Evolutionary conservation across 805 yeast genomes (phyloP), one percentile per base, ranked within the genome.

Genomic region (Saturnispora kantuleensis): DNA sequence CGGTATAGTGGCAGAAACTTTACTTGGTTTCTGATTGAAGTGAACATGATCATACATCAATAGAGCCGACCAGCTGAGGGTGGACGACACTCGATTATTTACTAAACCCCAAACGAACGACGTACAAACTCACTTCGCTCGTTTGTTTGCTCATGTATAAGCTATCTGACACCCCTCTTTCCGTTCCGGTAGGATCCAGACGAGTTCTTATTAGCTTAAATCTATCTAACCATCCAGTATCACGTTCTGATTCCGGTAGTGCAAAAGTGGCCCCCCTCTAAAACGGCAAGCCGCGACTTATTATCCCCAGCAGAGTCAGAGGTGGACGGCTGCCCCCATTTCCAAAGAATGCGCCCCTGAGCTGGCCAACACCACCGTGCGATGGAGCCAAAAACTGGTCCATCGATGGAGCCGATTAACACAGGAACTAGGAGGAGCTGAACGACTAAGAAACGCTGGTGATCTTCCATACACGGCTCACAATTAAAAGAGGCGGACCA

Each of bases 111-210:
- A n/a, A n/a, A n/a, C n/a, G n/a, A n/a, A n/a, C n/a, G n/a, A n/a
- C n/a, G n/a, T n/a, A n/a, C n/a, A n/a, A n/a, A n/a, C 26, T 21
- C 26, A 21, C 26, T 21, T 21, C 26, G 8, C 5, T 21, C 26
- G 26, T 21, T 21, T 21, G 26, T 5, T 6, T 21, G 26, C 18
- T 17, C 26, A 21, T 60, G 60, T 60, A 41, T 54, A 52, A 54
- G 62, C 56, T 55, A 56, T 59, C 64, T 60, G 65, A 60, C 65
- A 60, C 65, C 63, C 65, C 58, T 57, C 63, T 58, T 60, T 60
- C 65, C 52, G 42, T 48, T 50, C 35, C 37, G 35, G 29, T 39
- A 33, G 47, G 54, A 55, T 60, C 65, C 65, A 60, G 63, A 58
- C 64, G 65, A 51, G 65, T 60, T 60, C 65, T 60, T 60, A 60